phyloP scores from a whole-genome alignment of 2,329 filamentous ascomycete genomes.

The Colletotrichum sp. region DNA sequence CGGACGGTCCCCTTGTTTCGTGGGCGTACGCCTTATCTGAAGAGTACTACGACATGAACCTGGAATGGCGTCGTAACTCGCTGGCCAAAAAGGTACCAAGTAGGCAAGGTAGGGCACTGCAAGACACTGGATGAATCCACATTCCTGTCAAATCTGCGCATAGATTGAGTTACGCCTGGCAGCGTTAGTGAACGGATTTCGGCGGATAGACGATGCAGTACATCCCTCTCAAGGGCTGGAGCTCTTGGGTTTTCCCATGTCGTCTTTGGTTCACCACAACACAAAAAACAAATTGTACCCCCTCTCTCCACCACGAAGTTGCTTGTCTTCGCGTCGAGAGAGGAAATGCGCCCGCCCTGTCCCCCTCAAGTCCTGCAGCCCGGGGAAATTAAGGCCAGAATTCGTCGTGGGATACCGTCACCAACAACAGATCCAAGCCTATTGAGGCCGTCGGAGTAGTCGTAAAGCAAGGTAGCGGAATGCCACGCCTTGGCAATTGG shows the following conservation, averaged over 20 bases:
- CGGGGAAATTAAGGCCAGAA: neutral
- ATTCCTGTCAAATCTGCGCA: neutral
- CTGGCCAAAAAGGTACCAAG: neutral
- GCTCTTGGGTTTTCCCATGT: neutral
- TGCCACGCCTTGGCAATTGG: conserved; percentile 15
- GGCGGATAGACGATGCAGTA: neutral
- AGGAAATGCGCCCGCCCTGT: neutral
- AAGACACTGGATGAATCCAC: neutral
- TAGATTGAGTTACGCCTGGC: neutral
- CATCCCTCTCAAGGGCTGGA: neutral
- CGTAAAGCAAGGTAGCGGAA: conserved; percentile 4
- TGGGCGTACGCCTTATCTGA: neutral
- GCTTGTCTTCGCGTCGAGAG: neutral
- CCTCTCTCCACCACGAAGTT: neutral
- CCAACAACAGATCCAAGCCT: conserved; percentile 9
- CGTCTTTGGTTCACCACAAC: neutral
- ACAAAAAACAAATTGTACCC: neutral
- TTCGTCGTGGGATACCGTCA: neutral
- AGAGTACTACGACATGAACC: neutral
- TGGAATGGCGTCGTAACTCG: neutral
- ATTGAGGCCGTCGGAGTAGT: neutral
- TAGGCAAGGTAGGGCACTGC: neutral
- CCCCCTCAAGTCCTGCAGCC: neutral
- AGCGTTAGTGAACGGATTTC: neutral
- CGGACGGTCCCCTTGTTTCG: neutral